phyloP scores from a whole-genome alignment of 2,329 filamentous ascomycete species.

The Akanthomyces lecanii region DNA sequence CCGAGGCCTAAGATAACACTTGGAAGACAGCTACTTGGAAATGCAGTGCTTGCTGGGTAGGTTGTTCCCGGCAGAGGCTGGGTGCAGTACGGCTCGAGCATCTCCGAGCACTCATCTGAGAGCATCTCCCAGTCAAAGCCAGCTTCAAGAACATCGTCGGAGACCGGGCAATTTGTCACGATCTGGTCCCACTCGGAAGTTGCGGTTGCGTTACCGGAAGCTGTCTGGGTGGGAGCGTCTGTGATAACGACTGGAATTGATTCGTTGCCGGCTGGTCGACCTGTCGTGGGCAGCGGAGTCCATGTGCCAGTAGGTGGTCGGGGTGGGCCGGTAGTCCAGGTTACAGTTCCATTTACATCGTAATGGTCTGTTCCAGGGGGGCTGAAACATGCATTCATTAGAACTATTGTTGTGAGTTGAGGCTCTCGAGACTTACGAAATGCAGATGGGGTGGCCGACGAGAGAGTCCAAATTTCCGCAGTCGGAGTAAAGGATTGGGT shows the following conservation, averaged over 20 bases:
- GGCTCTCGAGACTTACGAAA: neutral
- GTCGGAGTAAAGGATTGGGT: neutral
- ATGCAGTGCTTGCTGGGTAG: neutral
- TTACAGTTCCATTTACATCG: neutral
- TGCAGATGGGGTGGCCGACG: slow-evolving; percentile 1
- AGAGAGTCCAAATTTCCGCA: neutral
- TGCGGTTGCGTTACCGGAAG: neutral
- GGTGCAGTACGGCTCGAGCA: neutral
- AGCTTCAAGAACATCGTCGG: neutral
- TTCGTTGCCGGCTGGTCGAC: neutral
- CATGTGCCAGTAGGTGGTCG: neutral
- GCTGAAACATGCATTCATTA: neutral
- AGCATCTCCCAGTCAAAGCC: slow-evolving; percentile 10
- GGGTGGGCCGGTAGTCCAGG: neutral
- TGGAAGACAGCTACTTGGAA: neutral
- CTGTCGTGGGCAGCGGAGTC: neutral
- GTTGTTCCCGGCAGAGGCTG: neutral
- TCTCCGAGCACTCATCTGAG: neutral
- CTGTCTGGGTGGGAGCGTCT: neutral
- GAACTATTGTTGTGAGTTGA: neutral
- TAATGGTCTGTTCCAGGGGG: neutral
- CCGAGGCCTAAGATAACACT: neutral
- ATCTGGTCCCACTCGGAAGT: neutral
- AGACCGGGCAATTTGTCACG: neutral
- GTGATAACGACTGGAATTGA: neutral